Conservation (phyloP, 1,139 yeast species). For the Yamadazyma aaseri region DNA sequence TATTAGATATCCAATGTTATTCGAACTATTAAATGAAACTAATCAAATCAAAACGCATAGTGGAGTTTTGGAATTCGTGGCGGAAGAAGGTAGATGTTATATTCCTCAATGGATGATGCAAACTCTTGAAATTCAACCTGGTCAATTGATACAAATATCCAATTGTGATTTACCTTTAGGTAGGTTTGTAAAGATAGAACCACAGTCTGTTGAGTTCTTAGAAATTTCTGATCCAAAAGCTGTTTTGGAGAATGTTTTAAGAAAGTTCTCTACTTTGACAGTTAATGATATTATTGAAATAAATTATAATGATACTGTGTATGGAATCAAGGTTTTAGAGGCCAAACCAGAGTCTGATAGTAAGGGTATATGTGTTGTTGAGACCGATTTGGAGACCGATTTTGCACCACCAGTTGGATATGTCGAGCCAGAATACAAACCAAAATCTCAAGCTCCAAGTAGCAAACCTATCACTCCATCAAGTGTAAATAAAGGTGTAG, state of each 20-base stretch:
- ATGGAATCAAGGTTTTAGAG: constrained; percentile 81
- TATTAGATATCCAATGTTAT: constrained; percentile 94
- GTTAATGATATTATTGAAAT: constrained; percentile 84
- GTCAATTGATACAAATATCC: constrained; percentile 71
- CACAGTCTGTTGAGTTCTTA: constrained; percentile 89
- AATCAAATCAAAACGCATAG: constrained; percentile 66
- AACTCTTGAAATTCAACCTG: constrained; percentile 71
- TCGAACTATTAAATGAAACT: constrained; percentile 72
- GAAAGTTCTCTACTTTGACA: constrained; percentile 87
- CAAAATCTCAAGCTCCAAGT: constrained; percentile 34
- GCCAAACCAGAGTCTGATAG: constrained; percentile 70
- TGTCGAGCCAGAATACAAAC: constrained; percentile 76
- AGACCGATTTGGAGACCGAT: constrained; percentile 94
- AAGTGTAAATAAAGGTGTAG: constrained; percentile 40
- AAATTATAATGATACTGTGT: constrained; percentile 75
- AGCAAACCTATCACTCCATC: constrained; percentile 33
- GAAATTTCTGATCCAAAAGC: constrained; percentile 97
- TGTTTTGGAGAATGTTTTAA: constrained; percentile 84
- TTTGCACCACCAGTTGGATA: constrained; percentile 99
- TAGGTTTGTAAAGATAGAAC: constrained; percentile 86
- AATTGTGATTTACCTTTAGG: constrained; percentile 85
- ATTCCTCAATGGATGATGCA: constrained; percentile 97
- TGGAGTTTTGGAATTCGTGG: constrained; percentile 94
- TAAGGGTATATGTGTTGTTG: constrained; percentile 87
- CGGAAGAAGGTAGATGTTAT: constrained; percentile 95